Evolutionary conservation across 2,329 filamentous ascomycete species (phyloP).

Genomic region (Talaromyces sp.): DNA sequence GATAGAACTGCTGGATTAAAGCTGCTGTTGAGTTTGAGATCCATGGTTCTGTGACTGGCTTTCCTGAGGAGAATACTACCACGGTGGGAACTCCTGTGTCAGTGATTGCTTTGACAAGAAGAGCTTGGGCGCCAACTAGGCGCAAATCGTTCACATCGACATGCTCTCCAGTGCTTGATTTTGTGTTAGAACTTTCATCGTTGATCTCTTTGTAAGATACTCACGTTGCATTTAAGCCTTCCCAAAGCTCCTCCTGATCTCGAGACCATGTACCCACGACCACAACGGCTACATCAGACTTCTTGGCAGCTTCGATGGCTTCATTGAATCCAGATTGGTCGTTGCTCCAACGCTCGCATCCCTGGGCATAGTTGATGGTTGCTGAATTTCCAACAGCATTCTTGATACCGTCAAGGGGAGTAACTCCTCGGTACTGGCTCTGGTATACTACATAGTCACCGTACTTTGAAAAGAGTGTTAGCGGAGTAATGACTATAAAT

Average conservation of each 20-base stretch:
- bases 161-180: conserved; percentile 58
- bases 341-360: conserved; percentile 67
- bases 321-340: conserved; percentile 62
- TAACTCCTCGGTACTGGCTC: conserved; percentile 60
- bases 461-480: conserved; percentile 40
- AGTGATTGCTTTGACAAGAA: conserved; percentile 61
- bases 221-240: conserved; percentile 61
- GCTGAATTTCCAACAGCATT: conserved; percentile 51
- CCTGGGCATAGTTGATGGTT: conserved; percentile 60
- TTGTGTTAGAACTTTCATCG: neutral
- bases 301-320: conserved; percentile 59
- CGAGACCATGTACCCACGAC: conserved; percentile 71
- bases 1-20: conserved; percentile 69
- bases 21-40: conserved; percentile 60
- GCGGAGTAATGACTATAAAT: conserved; percentile 14
- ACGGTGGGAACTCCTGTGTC: conserved; percentile 62
- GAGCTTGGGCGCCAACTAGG: conserved; percentile 64
- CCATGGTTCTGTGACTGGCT: conserved; percentile 68
- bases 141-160: conserved; percentile 60
- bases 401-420: conserved; percentile 63
- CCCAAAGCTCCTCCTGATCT: conserved; percentile 67
- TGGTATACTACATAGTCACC: conserved; percentile 67
- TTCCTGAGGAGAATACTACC: conserved; percentile 63
- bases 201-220: neutral
- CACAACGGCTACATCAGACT: conserved; percentile 66